phyloP scores from a whole-genome alignment of 768 basidiomycete species.

The Psilocybe cubensis region DNA sequence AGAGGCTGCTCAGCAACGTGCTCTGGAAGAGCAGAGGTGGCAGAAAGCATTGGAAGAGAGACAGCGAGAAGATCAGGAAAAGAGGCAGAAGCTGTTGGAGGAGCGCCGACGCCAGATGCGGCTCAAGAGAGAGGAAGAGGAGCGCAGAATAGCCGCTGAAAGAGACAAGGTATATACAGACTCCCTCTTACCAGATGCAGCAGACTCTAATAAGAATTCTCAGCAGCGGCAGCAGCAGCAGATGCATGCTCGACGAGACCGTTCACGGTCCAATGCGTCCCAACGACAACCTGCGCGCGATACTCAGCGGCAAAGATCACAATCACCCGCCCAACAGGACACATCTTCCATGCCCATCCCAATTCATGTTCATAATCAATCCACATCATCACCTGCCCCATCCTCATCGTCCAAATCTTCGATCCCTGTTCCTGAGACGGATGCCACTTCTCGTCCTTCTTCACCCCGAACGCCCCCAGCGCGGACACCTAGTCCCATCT shows the following conservation, averaged over 20 bases:
- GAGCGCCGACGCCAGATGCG: constrained; percentile 21
- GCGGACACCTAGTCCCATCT: constrained; percentile 13
- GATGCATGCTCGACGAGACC: background rate
- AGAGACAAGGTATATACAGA: constrained; percentile 18
- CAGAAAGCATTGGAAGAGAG: constrained; percentile 18
- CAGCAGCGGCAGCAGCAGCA: constrained; percentile 4
- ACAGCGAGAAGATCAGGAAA: constrained; percentile 21
- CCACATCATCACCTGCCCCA: constrained; percentile 4
- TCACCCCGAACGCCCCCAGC: constrained; percentile 11
- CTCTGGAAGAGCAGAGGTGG: constrained; percentile 17
- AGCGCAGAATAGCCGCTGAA: constrained; percentile 10
- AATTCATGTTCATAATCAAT: background rate
- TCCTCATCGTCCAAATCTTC: constrained; percentile 8
- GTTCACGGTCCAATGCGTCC: background rate
- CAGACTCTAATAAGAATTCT: constrained; percentile 5
- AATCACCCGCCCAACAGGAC: background rate
- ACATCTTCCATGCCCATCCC: constrained; percentile 15
- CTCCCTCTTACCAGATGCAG: background rate
- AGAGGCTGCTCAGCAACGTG: constrained; percentile 22
- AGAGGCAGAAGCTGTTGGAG: constrained; percentile 18
- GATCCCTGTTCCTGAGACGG: background rate
- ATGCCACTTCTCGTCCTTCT: background rate
- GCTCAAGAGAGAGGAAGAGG: constrained; percentile 16
- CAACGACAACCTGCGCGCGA: too few species aligned
- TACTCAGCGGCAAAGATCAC: background rate